Evolutionary conservation across 2,329 filamentous ascomycete genomes (phyloP).

Genomic region (Penicillium hordei): DNA sequence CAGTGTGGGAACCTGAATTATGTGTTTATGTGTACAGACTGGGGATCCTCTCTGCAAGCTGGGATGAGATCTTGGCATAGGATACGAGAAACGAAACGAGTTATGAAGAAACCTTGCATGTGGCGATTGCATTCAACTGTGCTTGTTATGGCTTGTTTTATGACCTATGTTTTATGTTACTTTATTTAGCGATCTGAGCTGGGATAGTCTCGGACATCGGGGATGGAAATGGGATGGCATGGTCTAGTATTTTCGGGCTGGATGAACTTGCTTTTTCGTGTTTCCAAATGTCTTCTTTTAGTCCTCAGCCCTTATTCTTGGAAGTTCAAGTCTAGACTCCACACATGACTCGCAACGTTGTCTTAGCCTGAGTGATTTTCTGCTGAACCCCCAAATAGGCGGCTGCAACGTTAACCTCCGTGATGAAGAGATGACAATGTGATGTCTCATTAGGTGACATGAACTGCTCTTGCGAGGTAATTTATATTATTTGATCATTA

Average conservation of each 20-base stretch:
- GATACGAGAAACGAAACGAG: constrained; percentile 16
- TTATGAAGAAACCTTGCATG: constrained; percentile 10
- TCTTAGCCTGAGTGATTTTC: neutral
- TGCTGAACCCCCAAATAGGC: neutral
- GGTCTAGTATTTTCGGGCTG: neutral
- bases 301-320: neutral
- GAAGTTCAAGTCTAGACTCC: neutral
- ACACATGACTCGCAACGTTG: neutral
- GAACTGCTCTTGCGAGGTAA: neutral
- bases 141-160: constrained; percentile 2
- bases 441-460: neutral
- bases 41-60: neutral
- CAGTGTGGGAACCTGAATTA: constrained; percentile 4
- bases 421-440: constrained; percentile 10
- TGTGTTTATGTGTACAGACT: constrained; percentile 14
- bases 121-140: constrained; percentile 5
- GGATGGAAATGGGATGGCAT: neutral
- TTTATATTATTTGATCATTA: neutral
- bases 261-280: neutral
- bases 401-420: constrained; percentile 5
- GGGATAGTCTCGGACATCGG: neutral
- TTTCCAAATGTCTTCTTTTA: neutral
- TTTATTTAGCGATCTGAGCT: neutral
- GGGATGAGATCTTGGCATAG: constrained; percentile 4
- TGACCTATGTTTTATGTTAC: neutral